These are phyloP conservation scores for Mycena leptocephala DNA, from an alignment of 768 basidiomycete species.

Conservation along the genomic window DNA sequence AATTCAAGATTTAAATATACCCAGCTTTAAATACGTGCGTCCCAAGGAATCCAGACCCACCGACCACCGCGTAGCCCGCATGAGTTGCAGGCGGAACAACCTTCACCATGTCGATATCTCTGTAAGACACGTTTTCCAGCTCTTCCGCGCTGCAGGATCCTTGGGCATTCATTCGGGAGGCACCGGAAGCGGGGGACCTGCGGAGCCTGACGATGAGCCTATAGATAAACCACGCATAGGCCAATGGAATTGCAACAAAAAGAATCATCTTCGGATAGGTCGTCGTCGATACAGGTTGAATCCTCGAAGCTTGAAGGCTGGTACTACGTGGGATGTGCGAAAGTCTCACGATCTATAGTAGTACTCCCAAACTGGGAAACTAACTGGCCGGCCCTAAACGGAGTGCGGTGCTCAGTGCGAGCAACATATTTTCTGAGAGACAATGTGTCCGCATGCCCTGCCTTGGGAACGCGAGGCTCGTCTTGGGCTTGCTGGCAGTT, in stretches of 20 bases:
- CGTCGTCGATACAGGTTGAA: background rate
- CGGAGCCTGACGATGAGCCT: slow-evolving; percentile 28
- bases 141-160: slow-evolving; percentile 17
- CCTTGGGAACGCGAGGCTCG: no score
- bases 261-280: background rate
- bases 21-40: slow-evolving; percentile 38
- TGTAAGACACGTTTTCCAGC: slow-evolving; percentile 45
- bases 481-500: no score
- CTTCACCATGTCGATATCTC: slow-evolving; percentile 45
- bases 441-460: no score
- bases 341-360: no score
- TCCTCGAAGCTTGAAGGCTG: no score
- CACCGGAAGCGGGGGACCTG: slow-evolving; percentile 4
- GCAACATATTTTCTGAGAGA: no score
- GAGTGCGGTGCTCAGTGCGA: no score
- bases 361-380: no score
- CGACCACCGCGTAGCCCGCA: slow-evolving; percentile 47
- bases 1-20: background rate
- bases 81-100: slow-evolving; percentile 44
- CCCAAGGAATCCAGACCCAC: slow-evolving; percentile 53
- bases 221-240: slow-evolving; percentile 18
- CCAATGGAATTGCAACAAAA: background rate
- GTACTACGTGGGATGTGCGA: no score
- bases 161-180: slow-evolving; percentile 24
- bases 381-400: no score